Percentiles rank a stretch among this genome's conserved stretches.
These are phyloP conservation scores for Xerophyta viscosa DNA, from an alignment of 106 monocot species.

Conservation along the genomic window DNA sequence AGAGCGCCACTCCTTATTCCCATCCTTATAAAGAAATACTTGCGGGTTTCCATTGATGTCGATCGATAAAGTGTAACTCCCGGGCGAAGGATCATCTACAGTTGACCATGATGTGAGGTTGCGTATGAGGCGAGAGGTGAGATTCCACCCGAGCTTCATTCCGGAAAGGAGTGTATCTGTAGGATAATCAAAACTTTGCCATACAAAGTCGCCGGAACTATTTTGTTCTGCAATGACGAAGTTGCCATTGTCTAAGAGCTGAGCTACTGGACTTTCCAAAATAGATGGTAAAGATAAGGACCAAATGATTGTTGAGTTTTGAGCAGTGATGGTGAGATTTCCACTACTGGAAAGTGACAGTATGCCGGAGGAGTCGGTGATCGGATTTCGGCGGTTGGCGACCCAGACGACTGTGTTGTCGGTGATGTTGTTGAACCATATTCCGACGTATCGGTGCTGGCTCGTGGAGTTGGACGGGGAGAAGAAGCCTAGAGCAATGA, in stretches of 20 bases:
- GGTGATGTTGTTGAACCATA: constrained; percentile 9
- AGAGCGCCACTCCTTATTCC: constrained; percentile 5
- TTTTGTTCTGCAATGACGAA: not conserved
- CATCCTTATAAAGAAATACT: not conserved
- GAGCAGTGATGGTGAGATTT: not conserved
- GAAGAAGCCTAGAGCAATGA: constrained; percentile 5
- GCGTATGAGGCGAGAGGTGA: not conserved
- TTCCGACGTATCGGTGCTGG: constrained; percentile 1
- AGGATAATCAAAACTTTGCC: constrained; percentile 36
- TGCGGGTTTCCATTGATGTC: constrained; percentile 14
- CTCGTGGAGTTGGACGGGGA: not conserved
- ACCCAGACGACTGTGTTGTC: not conserved
- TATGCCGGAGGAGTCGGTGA: constrained; percentile 1
- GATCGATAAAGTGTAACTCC: constrained; percentile 4
- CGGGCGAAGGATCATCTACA: constrained; percentile 20
- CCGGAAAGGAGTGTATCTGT: constrained; percentile 18
- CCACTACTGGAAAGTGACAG: not conserved
- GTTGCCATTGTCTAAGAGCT: constrained; percentile 4
- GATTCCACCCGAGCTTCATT: constrained; percentile 20
- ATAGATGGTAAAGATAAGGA: not conserved
- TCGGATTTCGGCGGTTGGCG: constrained; percentile 2
- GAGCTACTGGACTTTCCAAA: not conserved
- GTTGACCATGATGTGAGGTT: constrained; percentile 16
- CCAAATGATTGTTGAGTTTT: constrained; percentile 4
- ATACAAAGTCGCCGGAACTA: not conserved